Evolutionary conservation across 352 stramenopile genomes (phyloP), one percentile per base, ranked within the genome.

Genomic region (Pythium insidiosum): DNA sequence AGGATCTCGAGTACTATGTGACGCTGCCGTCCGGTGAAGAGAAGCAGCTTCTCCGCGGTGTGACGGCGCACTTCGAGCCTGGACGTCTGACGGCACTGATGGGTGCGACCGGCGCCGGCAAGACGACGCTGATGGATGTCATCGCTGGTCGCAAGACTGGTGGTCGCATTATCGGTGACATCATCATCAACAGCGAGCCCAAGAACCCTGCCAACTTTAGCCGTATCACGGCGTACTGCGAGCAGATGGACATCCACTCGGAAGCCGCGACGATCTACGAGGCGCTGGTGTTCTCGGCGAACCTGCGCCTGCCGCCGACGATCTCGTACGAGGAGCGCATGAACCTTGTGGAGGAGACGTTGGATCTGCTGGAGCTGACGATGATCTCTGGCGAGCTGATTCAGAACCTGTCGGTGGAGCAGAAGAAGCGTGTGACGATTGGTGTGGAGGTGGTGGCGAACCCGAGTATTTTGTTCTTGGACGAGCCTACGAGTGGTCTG

Each of bases 401-500:
- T 93, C 94, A 58, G 6, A 57, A 77, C 26, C 44, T 47, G 9
- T 94, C 73, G 11, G 78, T 96, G 31, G 89, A 96, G 56, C 84
- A 97, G 53, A 84, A 88, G 56, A 97, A 97, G 63, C 68, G 89
- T n/a, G 63, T 97, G 30, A 89, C 87, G 7, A 96, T 97, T 46
- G 93, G 74, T 34, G 74, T 95, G 3, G 87, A 98, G 58, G 68
- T 98, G 21, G 90, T 95, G 10, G 53, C 82, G 6, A 96, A 97
- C 59, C 93, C 93, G n/a, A 89, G 89, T 53, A 65, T 98, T 31
- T 47, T 98, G 37, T 96, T 98, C 55, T 52, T 98, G 82, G 84
- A n/a, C n/a, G n/a, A n/a, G n/a, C n/a, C n/a, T n/a, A n/a, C n/a
- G n/a, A n/a, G n/a, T n/a, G n/a, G n/a, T 23, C 52, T 98, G 13